Evolutionary conservation across 83 land plant genomes (phyloP).

Genomic region (Isoetes engelmannii): DNA sequence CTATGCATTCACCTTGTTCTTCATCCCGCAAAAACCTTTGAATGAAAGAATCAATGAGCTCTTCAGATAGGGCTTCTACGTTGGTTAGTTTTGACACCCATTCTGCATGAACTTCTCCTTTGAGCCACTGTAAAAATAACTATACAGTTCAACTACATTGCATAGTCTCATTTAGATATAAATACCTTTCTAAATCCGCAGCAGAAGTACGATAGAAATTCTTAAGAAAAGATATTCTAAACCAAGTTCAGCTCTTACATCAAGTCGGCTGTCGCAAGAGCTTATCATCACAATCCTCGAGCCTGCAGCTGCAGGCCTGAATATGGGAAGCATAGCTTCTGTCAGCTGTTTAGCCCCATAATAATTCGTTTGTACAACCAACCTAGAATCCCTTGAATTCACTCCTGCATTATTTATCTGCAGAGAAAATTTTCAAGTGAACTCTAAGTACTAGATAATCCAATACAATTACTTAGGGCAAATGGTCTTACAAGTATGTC

Average conservation of each 20-base stretch:
- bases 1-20: constrained; percentile 19
- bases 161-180: too few relatives aligned
- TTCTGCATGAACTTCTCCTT: constrained; percentile 16
- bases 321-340: constrained; percentile 45
- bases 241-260: too few relatives aligned
- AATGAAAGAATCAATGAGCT: constrained; percentile 35
- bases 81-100: constrained; percentile 22
- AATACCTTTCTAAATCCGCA: too few relatives aligned
- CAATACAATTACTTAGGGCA: not conserved
- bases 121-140: constrained; percentile 16
- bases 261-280: constrained; percentile 49
- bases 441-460: too few relatives aligned
- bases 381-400: constrained; percentile 35
- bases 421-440: too few relatives aligned
- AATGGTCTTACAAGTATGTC: constrained; percentile 41
- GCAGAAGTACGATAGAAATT: too few relatives aligned
- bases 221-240: too few relatives aligned
- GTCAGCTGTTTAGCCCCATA: constrained; percentile 48
- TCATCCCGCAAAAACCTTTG: constrained; percentile 36
- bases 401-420: constrained; percentile 53
- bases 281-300: constrained; percentile 52
- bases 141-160: too few relatives aligned
- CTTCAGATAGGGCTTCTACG: constrained; percentile 23
- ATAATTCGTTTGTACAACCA: constrained; percentile 46
- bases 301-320: constrained; percentile 32